Evolutionary conservation across 441 rosid species (phyloP), one percentile per base, ranked within the genome.

Genomic region (Hura crepitans): DNA sequence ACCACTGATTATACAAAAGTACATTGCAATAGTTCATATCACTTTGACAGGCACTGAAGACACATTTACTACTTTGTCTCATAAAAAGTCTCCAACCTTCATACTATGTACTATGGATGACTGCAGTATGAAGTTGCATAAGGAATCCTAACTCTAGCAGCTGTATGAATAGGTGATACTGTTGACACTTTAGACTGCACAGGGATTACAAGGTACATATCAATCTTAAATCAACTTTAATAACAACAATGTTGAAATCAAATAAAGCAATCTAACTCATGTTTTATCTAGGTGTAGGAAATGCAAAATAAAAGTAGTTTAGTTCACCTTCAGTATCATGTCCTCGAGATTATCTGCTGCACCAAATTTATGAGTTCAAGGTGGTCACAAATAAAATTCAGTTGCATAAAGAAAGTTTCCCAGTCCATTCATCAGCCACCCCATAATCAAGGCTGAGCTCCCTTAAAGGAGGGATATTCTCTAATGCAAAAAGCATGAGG

Each of bases 371-470:
- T 72, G 66, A 73, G 56, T 42, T 62, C 45, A 56, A 76, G 67
- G 37, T 62, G 31, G 56, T 72, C 76, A 58, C 66, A 55, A 28
- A 74, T 63, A 22, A 4, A 27, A 73, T 66, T 85, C 77, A 81
- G 80, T 79, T 90, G 81, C 90, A 86, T 70, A 94, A 84, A 50
- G 93, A 69, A 68, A 91, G 93, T 81, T 85, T 86, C 73, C 81
- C 89, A 0, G 77, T 74, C 75, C 78, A 72, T 57, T 92, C 96
- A 83, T 85, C 86, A 62, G 89, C 82, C 33, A 82, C 83, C 20
- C 94, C 97, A 78, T 95, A 95, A 74, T 92, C 99, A 69, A 92
- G 78, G 79, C 91, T 89, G 27, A 95, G 88, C 85, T 90, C 93
- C 58, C 86, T 72, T 68, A 87, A 42, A 31, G 97, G 97, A 58